Evolutionary conservation across 2,329 filamentous ascomycete species (phyloP), one percentile per base, ranked within the genome.

Genomic region (Diaporthe humulicola): DNA sequence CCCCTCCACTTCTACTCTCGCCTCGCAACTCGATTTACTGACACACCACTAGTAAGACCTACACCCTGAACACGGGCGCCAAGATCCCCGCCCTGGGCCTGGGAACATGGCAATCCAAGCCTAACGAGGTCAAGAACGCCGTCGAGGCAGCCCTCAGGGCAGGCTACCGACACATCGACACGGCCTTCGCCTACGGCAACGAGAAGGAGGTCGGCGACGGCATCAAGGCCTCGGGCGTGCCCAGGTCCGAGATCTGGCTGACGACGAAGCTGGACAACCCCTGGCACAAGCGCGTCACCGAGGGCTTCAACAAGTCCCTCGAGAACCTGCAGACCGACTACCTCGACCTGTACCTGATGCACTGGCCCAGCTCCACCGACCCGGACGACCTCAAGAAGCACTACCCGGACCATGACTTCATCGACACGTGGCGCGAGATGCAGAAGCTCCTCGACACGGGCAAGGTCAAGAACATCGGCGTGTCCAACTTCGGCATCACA

Each of bases 401-500:
- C 82, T 89, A 92, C 77, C 87, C 90, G 42, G 94, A 95, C 86
- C 96, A 94, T 94, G 90, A 95, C 86, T 96, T 94, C 84, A 88
- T 94, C 79, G 92, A 97, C 84, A 97, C 95, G 36, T 97, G 90
- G 90, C 86, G 88, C 76, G 92, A 92, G 86, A 87, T 94, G 88
- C 91, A 94, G 85, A 93, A 93, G 87, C 87, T 95, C 61, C 85
- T 91, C 33, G 90, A 84, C 15, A 91, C 90, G 58, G 92, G 92
- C 82, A 94, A 95, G 84, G 93, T 93, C 70, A 90, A 89, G 84
- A 95, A 94, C 87, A 95, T 96, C 82, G 94, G 94, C 79, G 93
- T 97, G 74, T 95, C 93, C 84, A 97, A 97, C 89, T 97, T 97
- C 83, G 93, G 89, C 77, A 94, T 96, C 82, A 90, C 87, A 83